A percentile compares a stretch with the other conserved stretches of the same genome.
Evolutionary conservation across 192 early-diverging fungal species (phyloP).

Genomic region (Obelidium mucronatum): DNA sequence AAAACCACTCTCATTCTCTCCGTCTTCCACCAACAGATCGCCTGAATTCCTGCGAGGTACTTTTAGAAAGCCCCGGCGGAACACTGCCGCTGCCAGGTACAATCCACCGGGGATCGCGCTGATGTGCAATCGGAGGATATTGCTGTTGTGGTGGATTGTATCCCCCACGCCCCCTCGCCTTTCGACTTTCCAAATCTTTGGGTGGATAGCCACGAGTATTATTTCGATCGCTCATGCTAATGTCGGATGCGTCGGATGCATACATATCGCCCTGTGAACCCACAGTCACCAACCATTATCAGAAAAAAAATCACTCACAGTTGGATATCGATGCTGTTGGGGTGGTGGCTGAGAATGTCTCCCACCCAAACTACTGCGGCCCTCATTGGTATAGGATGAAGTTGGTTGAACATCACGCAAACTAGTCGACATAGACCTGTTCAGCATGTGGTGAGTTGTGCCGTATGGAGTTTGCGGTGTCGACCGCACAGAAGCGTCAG

Average conservation of each 20-base stretch:
- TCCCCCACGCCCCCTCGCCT: background rate
- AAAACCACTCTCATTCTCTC: background rate
- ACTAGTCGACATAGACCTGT: background rate
- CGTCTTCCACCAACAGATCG: background rate
- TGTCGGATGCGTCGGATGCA: slow-evolving; percentile 10
- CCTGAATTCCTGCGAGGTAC: background rate
- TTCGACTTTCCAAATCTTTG: background rate
- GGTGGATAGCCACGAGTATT: background rate
- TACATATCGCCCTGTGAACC: slow-evolving; percentile 5
- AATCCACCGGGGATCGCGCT: slow-evolving; percentile 28
- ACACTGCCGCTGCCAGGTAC: slow-evolving; percentile 4
- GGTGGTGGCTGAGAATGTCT: background rate
- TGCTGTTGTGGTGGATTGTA: background rate
- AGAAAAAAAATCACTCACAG: background rate
- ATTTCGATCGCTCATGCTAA: background rate
- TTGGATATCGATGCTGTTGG: background rate
- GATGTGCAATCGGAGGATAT: background rate
- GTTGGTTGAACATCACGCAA: background rate
- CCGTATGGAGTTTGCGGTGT: background rate
- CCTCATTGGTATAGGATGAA: background rate
- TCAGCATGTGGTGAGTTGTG: background rate
- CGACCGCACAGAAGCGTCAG: slow-evolving; percentile 12
- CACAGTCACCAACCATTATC: background rate
- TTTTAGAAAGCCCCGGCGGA: background rate
- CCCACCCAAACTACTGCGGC: background rate